Evolutionary conservation across 2,329 filamentous ascomycete species (phyloP), one percentile per base, ranked within the genome.

Genomic region (Aureobasidium vineae): DNA sequence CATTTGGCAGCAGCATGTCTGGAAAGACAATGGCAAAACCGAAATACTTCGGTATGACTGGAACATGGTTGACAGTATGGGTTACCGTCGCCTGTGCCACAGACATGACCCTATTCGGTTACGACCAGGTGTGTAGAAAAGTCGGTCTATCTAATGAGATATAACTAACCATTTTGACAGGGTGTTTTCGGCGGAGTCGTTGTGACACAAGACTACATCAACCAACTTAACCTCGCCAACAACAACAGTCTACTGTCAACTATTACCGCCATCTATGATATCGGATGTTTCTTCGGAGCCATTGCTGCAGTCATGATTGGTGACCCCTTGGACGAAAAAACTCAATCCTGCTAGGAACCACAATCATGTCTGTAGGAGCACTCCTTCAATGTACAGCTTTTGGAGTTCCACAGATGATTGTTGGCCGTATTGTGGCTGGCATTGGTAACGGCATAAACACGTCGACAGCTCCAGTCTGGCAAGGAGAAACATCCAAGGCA

Each of bases 231-330:
- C 63, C 77, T 85, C 1, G 74, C 72, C 41, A 73, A 70, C 52
- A 74, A 70, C 65, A 49, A 61, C 21, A 60, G 61, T 52, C 23
- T 69, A 2, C 52, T 68, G 1, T 59, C 76, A 23, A 84, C 83
- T 0, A 82, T 85, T 16, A 85, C 82, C 0, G 84, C 84, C 2
- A 82, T 86, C 65, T 86, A 86, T 73, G 83, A 86, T 13, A 78
- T 87, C 43, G 85, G 85, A 15, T 87, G 85, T 71, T 86, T 87
- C 73, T 75, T 86, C 52, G 85, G 85, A n/a, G 84, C 80, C 2
- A 75, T 84, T 36, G 70, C 79, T 2, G 79, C 81, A n/a, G 82
- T 85, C 64, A 72, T 76, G 21, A 72, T 81, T 33, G 83, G 82
- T n/a, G 82, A 85, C 43, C 73, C 70, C 73, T 84, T 3, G 82